These are phyloP conservation scores for Coemansia sp. DNA, from an alignment of 192 early-diverging fungal species.

Conservation along the genomic window DNA sequence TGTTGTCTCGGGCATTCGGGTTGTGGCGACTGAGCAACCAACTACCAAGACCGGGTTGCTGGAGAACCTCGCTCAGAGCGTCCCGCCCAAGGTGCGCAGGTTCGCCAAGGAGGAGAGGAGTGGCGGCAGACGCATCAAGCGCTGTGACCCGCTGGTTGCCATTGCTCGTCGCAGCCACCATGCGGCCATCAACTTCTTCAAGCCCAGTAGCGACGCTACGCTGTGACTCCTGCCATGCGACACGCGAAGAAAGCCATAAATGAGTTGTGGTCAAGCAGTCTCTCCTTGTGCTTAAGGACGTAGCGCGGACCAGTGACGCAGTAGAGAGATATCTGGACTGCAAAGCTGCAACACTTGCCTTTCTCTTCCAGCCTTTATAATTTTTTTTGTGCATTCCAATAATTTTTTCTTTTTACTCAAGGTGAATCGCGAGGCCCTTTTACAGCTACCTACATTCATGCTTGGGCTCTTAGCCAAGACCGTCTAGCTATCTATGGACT, in stretches of 20 bases:
- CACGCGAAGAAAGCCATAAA: background rate
- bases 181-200: constrained; percentile 42
- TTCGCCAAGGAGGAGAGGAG: constrained; percentile 26
- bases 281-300: background rate
- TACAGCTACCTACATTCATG: background rate
- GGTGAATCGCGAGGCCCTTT: background rate
- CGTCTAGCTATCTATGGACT: constrained; percentile 10
- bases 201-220: background rate
- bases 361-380: background rate
- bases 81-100: constrained; percentile 19
- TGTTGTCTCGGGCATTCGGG: constrained; percentile 43
- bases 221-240: background rate
- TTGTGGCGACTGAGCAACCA: constrained; percentile 30
- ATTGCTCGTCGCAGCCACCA: constrained; percentile 40
- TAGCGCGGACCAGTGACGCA: background rate
- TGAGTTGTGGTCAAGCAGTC: background rate
- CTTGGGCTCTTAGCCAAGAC: background rate
- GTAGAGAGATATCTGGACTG: background rate
- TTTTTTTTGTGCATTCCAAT: background rate
- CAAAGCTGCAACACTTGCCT: background rate
- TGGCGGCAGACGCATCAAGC: constrained; percentile 34
- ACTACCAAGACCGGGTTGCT: constrained; percentile 23
- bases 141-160: constrained; percentile 31
- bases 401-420: background rate
- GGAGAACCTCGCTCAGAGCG: constrained; percentile 30